Conservation (phyloP, 176 grass and related monocot species). For the Coix lacrymajobi region DNA sequence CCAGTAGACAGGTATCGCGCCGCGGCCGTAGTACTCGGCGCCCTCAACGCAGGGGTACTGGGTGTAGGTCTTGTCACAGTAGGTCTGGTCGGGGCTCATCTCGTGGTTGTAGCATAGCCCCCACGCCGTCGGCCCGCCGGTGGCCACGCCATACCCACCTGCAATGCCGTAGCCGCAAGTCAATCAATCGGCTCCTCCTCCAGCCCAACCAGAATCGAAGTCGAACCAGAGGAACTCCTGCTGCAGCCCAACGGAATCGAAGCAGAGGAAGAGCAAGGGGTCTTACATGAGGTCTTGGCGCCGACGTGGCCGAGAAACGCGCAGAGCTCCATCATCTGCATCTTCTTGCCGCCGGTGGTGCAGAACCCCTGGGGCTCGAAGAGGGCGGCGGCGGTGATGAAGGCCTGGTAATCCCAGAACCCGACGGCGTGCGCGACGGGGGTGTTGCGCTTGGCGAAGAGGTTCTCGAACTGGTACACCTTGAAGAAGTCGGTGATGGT, state of each 20-base stretch:
- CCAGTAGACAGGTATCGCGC: constrained; percentile 81
- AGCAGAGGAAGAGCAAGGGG: not conserved
- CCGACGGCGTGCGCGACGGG: constrained; percentile 68
- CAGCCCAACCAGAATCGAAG: not conserved
- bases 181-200: not conserved
- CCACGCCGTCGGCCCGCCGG: constrained; percentile 72
- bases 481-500: constrained; percentile 98
- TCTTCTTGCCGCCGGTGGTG: constrained; percentile 84
- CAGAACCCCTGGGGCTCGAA: constrained; percentile 85
- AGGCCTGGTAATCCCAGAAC: constrained; percentile 97
- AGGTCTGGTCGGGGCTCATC: constrained; percentile 55
- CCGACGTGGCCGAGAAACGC: constrained; percentile 91
- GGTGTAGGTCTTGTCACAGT: constrained; percentile 54
- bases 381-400: constrained; percentile 65
- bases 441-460: constrained; percentile 89
- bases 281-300: constrained; percentile 63
- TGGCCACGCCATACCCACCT: constrained; percentile 76
- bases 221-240: not conserved
- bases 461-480: constrained; percentile 97
- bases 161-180: not conserved
- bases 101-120: constrained; percentile 89
- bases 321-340: constrained; percentile 88
- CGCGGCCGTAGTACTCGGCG: constrained; percentile 81
- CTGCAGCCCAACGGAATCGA: too few relatives aligned
- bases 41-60: constrained; percentile 70